These are phyloP conservation scores for Patellifolia procumbens DNA, from an alignment of 179 eudicot species.

Conservation along the genomic window DNA sequence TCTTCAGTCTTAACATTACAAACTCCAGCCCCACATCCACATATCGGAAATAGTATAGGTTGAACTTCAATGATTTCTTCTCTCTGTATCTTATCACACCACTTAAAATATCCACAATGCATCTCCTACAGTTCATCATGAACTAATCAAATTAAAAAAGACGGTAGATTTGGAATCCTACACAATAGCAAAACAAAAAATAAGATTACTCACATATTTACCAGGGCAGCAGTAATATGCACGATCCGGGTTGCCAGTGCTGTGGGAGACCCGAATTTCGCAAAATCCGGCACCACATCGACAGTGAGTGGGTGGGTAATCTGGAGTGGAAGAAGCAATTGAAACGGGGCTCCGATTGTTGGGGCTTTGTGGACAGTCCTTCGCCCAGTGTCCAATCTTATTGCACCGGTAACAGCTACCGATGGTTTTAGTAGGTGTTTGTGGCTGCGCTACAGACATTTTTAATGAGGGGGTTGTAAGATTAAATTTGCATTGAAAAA, in stretches of 20 bases:
- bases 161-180: too few relatives aligned
- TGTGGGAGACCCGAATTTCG: constrained; percentile 14
- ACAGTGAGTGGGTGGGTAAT: constrained; percentile 25
- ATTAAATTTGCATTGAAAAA: background rate
- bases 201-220: background rate
- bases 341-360: constrained; percentile 23
- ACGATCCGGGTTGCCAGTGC: background rate
- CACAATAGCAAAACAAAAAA: background rate
- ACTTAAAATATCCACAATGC: constrained; percentile 24
- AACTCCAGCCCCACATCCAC: constrained; percentile 35
- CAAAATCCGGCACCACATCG: constrained; percentile 30
- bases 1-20: constrained; percentile 6
- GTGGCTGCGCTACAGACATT: background rate
- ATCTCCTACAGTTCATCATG: constrained; percentile 11
- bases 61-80: constrained; percentile 1
- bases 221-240: constrained; percentile 29
- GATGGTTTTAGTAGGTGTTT: constrained; percentile 2
- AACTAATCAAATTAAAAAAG: background rate
- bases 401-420: constrained; percentile 15
- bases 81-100: constrained; percentile 21
- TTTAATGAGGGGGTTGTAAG: background rate
- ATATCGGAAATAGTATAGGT: constrained; percentile 25
- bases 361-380: constrained; percentile 18
- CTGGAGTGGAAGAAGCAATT: background rate
- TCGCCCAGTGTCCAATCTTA: constrained; percentile 25